Percentiles rank a stretch among this genome's conserved stretches.
phyloP scores from a whole-genome alignment of 129 eudicot genomes.

The Smallanthus sonchifolius region DNA sequence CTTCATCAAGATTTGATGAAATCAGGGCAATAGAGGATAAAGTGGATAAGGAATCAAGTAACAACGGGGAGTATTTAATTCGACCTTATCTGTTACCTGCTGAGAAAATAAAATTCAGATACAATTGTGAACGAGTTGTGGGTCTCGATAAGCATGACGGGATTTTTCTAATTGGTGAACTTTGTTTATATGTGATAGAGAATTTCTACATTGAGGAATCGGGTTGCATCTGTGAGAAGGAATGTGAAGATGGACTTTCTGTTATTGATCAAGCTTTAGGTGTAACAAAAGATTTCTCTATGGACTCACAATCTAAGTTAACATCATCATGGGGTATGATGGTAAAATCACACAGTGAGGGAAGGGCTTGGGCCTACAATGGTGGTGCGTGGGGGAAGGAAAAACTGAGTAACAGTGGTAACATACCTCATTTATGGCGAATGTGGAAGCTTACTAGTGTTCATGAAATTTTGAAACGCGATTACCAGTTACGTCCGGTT shows the following conservation, averaged over 20 bases:
- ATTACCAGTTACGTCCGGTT: constrained; percentile 97
- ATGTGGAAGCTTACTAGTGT: constrained; percentile 99
- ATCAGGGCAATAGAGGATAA: constrained; percentile 55
- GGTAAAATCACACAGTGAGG: constrained; percentile 56
- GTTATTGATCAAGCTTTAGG: constrained; percentile 98
- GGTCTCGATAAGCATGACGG: constrained; percentile 98
- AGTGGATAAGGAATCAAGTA: constrained; percentile 70
- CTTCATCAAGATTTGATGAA: constrained; percentile 66
- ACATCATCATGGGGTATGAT: constrained; percentile 79
- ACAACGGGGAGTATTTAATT: constrained; percentile 86
- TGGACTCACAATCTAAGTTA: constrained; percentile 74
- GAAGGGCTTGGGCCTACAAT: constrained; percentile 96
- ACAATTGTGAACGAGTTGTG: constrained; percentile 90
- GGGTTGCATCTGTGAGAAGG: constrained; percentile 94
- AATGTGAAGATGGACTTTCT: constrained; percentile 83
- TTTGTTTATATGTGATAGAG: constrained; percentile 80
- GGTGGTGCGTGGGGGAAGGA: constrained; percentile 99
- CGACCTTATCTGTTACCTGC: constrained; percentile 34
- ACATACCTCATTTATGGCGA: constrained; percentile 87
- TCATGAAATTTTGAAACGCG: constrained; percentile 94
- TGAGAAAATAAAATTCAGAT: constrained; percentile 76
- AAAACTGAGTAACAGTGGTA: constrained; percentile 63
- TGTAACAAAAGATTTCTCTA: constrained; percentile 74
- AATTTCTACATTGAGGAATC: constrained; percentile 87
- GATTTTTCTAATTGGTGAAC: constrained; percentile 89